These are phyloP conservation scores for Ploettnerulaceae sp. DNA, from an alignment of 2,329 filamentous ascomycete genomes.

Conservation along the genomic window DNA sequence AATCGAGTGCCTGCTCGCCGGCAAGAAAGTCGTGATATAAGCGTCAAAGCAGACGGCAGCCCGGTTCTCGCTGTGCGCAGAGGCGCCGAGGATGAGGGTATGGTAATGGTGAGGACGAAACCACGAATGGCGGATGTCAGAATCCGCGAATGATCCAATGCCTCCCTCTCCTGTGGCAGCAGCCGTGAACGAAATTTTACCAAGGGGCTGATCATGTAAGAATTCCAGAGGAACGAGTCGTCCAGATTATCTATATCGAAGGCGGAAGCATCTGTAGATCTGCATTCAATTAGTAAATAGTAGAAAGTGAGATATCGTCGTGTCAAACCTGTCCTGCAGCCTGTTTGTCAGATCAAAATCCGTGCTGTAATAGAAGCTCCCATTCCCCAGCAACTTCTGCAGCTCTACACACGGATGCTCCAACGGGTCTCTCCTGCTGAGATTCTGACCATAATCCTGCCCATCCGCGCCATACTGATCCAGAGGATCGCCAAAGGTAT, in stretches of 20 bases:
- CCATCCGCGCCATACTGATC: constrained; percentile 30
- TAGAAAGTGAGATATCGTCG: not conserved
- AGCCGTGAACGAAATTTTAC: constrained; percentile 84
- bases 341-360: constrained; percentile 95
- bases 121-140: constrained; percentile 91
- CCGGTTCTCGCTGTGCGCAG: constrained; percentile 61
- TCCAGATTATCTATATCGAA: constrained; percentile 93
- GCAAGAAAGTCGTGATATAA: constrained; percentile 90
- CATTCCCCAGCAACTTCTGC: constrained; percentile 87
- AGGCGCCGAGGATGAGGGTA: constrained; percentile 72
- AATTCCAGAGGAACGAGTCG: constrained; percentile 93
- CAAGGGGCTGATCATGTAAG: constrained; percentile 93
- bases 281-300: constrained; percentile 35
- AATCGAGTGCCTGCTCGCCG: constrained; percentile 89
- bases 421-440: constrained; percentile 63
- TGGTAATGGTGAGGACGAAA: constrained; percentile 81
- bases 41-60: constrained; percentile 75
- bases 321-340: constrained; percentile 71
- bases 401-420: constrained; percentile 89
- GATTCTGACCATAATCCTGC: constrained; percentile 42
- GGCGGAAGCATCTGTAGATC: constrained; percentile 67
- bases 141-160: constrained; percentile 81
- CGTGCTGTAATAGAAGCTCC: constrained; percentile 97
- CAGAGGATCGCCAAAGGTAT: constrained; percentile 53
- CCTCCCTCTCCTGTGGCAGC: constrained; percentile 66